A percentile compares a stretch with the other conserved stretches of the same genome.
These are phyloP conservation scores for Debaryomycetaceae sp. DNA, from an alignment of 1,139 yeast genomes.

Conservation along the genomic window DNA sequence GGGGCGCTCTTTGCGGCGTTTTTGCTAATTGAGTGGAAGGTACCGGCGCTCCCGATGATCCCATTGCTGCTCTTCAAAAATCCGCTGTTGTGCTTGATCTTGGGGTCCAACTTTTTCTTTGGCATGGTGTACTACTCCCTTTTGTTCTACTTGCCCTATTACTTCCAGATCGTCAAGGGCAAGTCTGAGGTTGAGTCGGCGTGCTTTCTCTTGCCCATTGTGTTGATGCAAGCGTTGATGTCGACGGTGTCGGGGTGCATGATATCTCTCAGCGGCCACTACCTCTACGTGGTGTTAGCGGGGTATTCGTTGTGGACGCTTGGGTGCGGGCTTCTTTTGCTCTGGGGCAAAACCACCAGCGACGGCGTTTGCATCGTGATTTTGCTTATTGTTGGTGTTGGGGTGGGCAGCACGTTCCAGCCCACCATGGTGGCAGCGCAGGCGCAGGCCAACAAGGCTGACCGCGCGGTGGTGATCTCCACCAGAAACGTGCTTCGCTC, in stretches of 20 bases:
- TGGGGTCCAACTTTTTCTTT: constrained; percentile 42
- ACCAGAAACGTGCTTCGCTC: constrained; percentile 50
- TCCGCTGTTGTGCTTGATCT: constrained; percentile 35
- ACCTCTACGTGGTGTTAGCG: constrained; percentile 32
- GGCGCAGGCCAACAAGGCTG: constrained; percentile 47
- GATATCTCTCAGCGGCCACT: constrained; percentile 39
- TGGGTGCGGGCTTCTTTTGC: constrained; percentile 33
- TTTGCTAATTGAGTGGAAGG: constrained; percentile 44
- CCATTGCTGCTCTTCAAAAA: constrained; percentile 46
- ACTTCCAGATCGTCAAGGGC: constrained; percentile 47
- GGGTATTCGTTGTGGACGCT: constrained; percentile 45
- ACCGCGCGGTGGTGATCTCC: constrained; percentile 54
- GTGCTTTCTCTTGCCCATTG: constrained; percentile 38
- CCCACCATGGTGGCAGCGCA: constrained; percentile 51
- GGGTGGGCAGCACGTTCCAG: constrained; percentile 30
- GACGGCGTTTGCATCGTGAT: constrained; percentile 32
- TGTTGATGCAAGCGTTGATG: constrained; percentile 33
- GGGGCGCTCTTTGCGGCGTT: constrained; percentile 37
- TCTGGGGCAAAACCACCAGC: constrained; percentile 26
- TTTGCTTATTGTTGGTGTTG: constrained; percentile 42
- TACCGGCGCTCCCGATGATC: constrained; percentile 51
- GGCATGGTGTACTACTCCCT: constrained; percentile 46
- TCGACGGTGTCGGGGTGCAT: constrained; percentile 42
- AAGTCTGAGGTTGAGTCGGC: constrained; percentile 35
- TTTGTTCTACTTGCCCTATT: constrained; percentile 46